Conservation (phyloP, 1,284 basidiomycete genomes). For the Leccinum angustisporum region DNA sequence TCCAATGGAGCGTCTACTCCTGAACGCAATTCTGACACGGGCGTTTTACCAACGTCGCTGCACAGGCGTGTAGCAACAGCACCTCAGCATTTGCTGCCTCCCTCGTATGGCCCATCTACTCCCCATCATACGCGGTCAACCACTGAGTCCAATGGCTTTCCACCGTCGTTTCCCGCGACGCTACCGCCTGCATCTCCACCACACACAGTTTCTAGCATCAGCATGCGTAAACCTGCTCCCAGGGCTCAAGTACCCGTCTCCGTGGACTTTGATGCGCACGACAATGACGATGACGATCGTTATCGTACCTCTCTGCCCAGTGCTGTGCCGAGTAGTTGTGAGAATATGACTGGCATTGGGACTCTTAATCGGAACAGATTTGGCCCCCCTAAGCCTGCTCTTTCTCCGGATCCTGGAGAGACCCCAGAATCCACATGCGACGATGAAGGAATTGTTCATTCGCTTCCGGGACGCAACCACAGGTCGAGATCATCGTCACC, state of each 20-base stretch:
- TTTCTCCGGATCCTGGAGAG: constrained; percentile 14
- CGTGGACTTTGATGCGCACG: constrained; percentile 45
- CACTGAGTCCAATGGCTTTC: constrained; percentile 25
- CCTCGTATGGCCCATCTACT: constrained; percentile 18
- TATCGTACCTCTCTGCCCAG: constrained; percentile 50
- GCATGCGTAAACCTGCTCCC: constrained; percentile 57
- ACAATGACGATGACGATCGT: constrained; percentile 34
- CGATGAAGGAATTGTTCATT: constrained; percentile 17
- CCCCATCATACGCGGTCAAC: constrained; percentile 22
- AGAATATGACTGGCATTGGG: constrained; percentile 67
- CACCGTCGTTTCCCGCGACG: constrained; percentile 20
- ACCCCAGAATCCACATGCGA: constrained; percentile 9
- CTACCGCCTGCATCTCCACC: constrained; percentile 24
- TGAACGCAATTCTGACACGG: constrained; percentile 28
- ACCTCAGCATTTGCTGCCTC: constrained; percentile 30
- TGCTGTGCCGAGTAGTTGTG: constrained; percentile 46
- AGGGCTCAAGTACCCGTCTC: constrained; percentile 62
- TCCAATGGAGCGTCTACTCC: constrained; percentile 37
- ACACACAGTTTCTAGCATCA: constrained; percentile 22
- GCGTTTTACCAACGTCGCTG: constrained; percentile 29
- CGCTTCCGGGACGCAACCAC: constrained; percentile 13
- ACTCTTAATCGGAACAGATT: constrained; percentile 37
- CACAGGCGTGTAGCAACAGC: constrained; percentile 34
- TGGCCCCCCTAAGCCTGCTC: constrained; percentile 20
- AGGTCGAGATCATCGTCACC: constrained; percentile 33